These are phyloP conservation scores for Chenopodium berlandieri DNA, from an alignment of 148 eudicot genomes.

Conservation along the genomic window DNA sequence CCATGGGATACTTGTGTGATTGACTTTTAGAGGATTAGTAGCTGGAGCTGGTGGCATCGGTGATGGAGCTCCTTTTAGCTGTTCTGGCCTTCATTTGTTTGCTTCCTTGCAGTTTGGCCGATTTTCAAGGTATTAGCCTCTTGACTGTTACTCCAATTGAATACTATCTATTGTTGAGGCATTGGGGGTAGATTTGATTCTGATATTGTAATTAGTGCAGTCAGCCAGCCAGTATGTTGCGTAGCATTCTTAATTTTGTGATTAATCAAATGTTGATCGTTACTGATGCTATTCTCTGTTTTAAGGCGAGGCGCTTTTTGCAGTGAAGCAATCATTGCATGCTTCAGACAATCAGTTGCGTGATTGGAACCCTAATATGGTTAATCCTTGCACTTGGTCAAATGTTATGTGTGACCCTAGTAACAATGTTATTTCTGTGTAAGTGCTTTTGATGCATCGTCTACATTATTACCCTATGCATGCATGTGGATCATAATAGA, in stretches of 20 bases:
- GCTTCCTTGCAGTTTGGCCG: conserved; percentile 39
- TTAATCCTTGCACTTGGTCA: conserved; percentile 93
- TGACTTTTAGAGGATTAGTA: conserved; percentile 2
- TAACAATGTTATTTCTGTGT: conserved; percentile 61
- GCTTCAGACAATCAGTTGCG: conserved; percentile 64
- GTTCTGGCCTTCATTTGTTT: conserved; percentile 41
- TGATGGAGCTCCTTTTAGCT: conserved; percentile 45
- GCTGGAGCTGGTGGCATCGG: conserved; percentile 7
- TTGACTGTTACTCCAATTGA: conserved; percentile 1
- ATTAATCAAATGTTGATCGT: neutral
- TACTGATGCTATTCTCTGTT: conserved; percentile 21
- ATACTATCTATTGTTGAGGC: neutral
- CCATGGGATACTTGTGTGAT: conserved; percentile 5
- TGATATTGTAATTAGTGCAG: neutral
- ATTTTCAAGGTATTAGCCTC: conserved; percentile 58
- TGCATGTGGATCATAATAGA: neutral
- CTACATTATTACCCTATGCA: neutral
- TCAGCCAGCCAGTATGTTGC: neutral
- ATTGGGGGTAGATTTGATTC: neutral
- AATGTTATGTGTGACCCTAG: conserved; percentile 61
- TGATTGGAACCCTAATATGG: conserved; percentile 76
- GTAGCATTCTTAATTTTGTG: neutral
- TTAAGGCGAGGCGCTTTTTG: conserved; percentile 70
- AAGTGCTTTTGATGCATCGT: conserved; percentile 29
- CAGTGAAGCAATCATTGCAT: conserved; percentile 57